Evolutionary conservation across 805 yeast species (phyloP).

Genomic region (Scheffersomyces coipomensis): DNA sequence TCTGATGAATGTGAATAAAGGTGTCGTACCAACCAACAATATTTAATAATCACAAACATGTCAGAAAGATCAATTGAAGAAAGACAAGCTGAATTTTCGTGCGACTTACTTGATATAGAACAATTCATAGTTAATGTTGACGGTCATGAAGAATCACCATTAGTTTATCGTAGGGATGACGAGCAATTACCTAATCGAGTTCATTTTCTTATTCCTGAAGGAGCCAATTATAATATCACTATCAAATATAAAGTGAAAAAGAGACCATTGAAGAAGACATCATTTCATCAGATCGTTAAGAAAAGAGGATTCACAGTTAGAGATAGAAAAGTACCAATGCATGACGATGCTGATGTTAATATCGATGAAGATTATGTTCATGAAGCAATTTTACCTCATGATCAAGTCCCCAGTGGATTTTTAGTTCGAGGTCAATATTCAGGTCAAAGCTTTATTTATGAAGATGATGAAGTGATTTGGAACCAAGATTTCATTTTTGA

Average conservation of each 20-base stretch:
- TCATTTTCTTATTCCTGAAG: slow-evolving; percentile 25
- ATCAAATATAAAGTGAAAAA: slow-evolving; percentile 20
- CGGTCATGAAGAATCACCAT: slow-evolving; percentile 20
- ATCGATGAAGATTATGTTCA: slow-evolving; percentile 15
- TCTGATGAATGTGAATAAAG: background rate
- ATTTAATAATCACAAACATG: too few relatives aligned
- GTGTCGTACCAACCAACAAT: background rate
- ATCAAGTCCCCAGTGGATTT: slow-evolving; percentile 28
- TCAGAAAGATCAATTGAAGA: slow-evolving; percentile 9
- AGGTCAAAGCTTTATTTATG: slow-evolving; percentile 20
- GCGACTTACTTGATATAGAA: slow-evolving; percentile 22
- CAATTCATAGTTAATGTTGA: slow-evolving; percentile 24
- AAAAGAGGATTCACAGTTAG: slow-evolving; percentile 24
- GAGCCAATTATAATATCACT: slow-evolving; percentile 19
- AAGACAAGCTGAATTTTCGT: slow-evolving; percentile 14
- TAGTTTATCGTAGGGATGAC: slow-evolving; percentile 20
- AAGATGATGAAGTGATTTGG: slow-evolving; percentile 14
- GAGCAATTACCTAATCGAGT: slow-evolving; percentile 23
- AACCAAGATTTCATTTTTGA: slow-evolving; percentile 17
- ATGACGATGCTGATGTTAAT: slow-evolving; percentile 17
- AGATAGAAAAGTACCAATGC: slow-evolving; percentile 15
- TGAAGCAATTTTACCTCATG: slow-evolving; percentile 20
- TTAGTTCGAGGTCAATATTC: slow-evolving; percentile 25
- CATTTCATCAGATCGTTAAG: slow-evolving; percentile 26
- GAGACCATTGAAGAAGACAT: slow-evolving; percentile 17